Evolutionary conservation across 2,329 filamentous ascomycete genomes (phyloP).

Genomic region (Hypoxylon sp.): DNA sequence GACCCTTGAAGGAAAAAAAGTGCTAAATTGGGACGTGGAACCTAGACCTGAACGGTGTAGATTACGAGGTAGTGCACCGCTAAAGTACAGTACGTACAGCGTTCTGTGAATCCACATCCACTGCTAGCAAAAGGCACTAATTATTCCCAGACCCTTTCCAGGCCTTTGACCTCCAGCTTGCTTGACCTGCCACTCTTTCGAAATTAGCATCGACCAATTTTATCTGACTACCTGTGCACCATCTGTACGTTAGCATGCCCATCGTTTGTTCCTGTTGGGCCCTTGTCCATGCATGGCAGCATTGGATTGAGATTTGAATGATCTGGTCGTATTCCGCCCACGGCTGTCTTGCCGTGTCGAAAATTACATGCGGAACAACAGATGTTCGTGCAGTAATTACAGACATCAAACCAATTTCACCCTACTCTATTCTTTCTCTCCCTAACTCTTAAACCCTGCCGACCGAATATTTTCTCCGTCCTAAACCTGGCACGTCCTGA

Average conservation of each 20-base stretch:
- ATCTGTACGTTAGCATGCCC: constrained; percentile 37
- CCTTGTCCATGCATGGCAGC: constrained; percentile 44
- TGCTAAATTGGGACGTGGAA: constrained; percentile 18
- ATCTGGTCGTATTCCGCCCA: constrained; percentile 31
- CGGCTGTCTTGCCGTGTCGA: constrained; percentile 42
- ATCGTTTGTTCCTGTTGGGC: constrained; percentile 34
- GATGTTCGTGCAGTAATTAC: constrained; percentile 28
- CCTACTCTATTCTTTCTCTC: constrained; percentile 12
- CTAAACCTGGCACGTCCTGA: constrained; percentile 26
- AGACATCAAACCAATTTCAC: constrained; percentile 21
- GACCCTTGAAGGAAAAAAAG: constrained; percentile 12
- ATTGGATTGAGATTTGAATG: constrained; percentile 41
- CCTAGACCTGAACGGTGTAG: neutral
- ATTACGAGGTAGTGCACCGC: constrained; percentile 28
- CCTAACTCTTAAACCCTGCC: constrained; percentile 8
- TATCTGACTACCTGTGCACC: constrained; percentile 31
- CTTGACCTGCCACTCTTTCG: constrained; percentile 34
- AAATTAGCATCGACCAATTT: constrained; percentile 46
- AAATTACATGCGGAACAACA: constrained; percentile 35
- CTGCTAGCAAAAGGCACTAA: constrained; percentile 3
- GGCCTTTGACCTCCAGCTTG: constrained; percentile 25
- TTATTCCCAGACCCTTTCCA: constrained; percentile 14
- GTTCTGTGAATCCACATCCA: neutral
- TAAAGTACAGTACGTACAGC: constrained; percentile 4
- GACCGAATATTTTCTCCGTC: constrained; percentile 21